Evolutionary conservation across 768 basidiomycete species (phyloP), one percentile per base, ranked within the genome.

Genomic region (Ramaria rubella): DNA sequence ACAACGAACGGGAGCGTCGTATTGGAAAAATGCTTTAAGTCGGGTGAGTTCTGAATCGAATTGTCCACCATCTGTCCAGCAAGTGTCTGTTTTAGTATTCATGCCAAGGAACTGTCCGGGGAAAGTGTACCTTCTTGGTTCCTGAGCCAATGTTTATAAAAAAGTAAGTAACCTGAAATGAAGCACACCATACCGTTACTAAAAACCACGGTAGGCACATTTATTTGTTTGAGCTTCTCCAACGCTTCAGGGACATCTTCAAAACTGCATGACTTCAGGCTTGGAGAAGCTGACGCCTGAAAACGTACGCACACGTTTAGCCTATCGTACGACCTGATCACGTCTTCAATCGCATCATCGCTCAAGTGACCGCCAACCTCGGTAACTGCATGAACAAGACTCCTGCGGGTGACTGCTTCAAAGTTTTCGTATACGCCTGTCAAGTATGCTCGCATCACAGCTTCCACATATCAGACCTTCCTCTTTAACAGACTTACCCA

Each of bases 391-490:
- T 70, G 65, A 19, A 59, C 34, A 21, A 70, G 59, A 26, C 64
- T 61, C 44, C 52, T 60, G 31, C 58, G 49, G 1, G 69, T 69
- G 5, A 68, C 62, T 14, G 42, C 38, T 33, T 68, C 63, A 55
- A 70, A 70, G 12, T 64, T 55, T 42, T 68, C 61, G 51, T 68
- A 69, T 6, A 59, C 15, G 12, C 57, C 68, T 69, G 43, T 27
- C n/a, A n/a, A n/a, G n/a, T 17, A 15, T 1, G 51, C 49, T 36
- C 34, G 34, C 34, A 36, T 36, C 7, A 36, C n/a, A n/a, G n/a
- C n/a, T 36, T 36, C 34, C 7, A 36, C 34, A 36, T 36, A 8
- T 17, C 34, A 36, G 8, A 19, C 8, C 23, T 52, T 24, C 14
- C 5, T 33, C 11, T 34, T 19, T 31, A 2, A 26, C 12, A 14